phyloP scores from a whole-genome alignment of 805 yeast species.

The Kodamaea kakaduensis region DNA sequence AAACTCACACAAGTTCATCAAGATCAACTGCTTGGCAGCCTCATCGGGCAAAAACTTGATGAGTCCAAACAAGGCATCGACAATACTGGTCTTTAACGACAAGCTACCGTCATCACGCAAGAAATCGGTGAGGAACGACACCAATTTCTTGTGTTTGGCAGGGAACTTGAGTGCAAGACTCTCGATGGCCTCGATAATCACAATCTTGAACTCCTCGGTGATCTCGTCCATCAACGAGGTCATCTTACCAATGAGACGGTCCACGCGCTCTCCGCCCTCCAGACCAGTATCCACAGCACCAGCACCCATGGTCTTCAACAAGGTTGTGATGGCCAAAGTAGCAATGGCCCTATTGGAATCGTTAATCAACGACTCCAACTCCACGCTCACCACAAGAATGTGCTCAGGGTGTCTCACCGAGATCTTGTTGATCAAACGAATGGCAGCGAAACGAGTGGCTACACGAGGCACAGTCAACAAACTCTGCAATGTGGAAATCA shows the following conservation, averaged over 20 bases:
- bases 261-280: slow-evolving; percentile 59
- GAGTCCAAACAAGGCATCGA: slow-evolving; percentile 90
- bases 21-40: slow-evolving; percentile 72
- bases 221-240: slow-evolving; percentile 88
- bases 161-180: slow-evolving; percentile 92
- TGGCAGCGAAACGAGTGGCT: slow-evolving; percentile 88
- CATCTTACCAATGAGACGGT: slow-evolving; percentile 82
- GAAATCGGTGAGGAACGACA: slow-evolving; percentile 74
- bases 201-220: slow-evolving; percentile 91
- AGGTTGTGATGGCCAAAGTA: slow-evolving; percentile 93
- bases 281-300: slow-evolving; percentile 35
- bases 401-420: slow-evolving; percentile 80
- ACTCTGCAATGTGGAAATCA: slow-evolving; percentile 69
- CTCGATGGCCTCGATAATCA: slow-evolving; percentile 92
- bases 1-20: slow-evolving; percentile 89
- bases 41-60: slow-evolving; percentile 74
- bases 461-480: slow-evolving; percentile 85
- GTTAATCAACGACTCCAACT: slow-evolving; percentile 80
- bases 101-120: slow-evolving; percentile 90
- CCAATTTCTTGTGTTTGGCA: slow-evolving; percentile 76
- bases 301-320: slow-evolving; percentile 90
- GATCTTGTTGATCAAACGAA: slow-evolving; percentile 79
- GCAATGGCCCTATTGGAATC: slow-evolving; percentile 90
- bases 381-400: slow-evolving; percentile 73
- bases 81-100: slow-evolving; percentile 77